These are phyloP conservation scores for Xenosphaeropsis pyriputrescens DNA, from an alignment of 2,329 filamentous ascomycete genomes.

Conservation along the genomic window DNA sequence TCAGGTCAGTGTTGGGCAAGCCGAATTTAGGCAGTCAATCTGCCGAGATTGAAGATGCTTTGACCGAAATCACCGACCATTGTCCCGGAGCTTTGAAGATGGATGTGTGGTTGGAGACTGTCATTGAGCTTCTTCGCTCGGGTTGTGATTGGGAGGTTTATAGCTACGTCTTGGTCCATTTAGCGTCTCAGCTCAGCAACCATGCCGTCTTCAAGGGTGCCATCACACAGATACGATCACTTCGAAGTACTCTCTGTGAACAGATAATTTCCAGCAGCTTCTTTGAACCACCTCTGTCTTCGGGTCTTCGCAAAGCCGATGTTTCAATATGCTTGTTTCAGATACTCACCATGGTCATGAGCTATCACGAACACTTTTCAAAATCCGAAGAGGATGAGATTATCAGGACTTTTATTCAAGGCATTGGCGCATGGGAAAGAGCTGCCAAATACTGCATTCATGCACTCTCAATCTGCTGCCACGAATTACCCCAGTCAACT, in stretches of 20 bases:
- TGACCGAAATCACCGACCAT: constrained; percentile 1
- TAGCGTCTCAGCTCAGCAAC: constrained; percentile 81
- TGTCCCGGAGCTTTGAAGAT: constrained; percentile 8
- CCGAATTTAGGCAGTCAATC: constrained; percentile 1
- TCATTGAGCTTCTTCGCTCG: constrained; percentile 59
- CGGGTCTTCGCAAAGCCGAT: constrained; percentile 72
- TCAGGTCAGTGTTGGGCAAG: constrained; percentile 11
- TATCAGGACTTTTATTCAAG: constrained; percentile 72
- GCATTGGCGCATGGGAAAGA: constrained; percentile 70
- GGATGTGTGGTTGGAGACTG: constrained; percentile 54
- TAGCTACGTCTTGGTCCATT: constrained; percentile 74
- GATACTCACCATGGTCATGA: constrained; percentile 72
- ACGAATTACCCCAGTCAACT: constrained; percentile 79
- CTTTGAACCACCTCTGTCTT: constrained; percentile 65
- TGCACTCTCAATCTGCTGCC: constrained; percentile 84
- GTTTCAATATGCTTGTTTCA: constrained; percentile 83
- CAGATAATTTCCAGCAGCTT: constrained; percentile 67
- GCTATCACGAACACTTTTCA: constrained; percentile 75
- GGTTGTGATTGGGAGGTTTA: constrained; percentile 84
- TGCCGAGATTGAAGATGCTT: not conserved
- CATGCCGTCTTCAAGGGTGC: constrained; percentile 69
- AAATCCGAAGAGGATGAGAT: constrained; percentile 83
- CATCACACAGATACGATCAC: constrained; percentile 57
- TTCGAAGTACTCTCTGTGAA: constrained; percentile 67
- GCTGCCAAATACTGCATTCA: constrained; percentile 91